A percentile compares a stretch with the other conserved stretches of the same genome.
These are phyloP conservation scores for Cryptococcus deneoformans DNA, from an alignment of 1,284 basidiomycete genomes.

Conservation along the genomic window DNA sequence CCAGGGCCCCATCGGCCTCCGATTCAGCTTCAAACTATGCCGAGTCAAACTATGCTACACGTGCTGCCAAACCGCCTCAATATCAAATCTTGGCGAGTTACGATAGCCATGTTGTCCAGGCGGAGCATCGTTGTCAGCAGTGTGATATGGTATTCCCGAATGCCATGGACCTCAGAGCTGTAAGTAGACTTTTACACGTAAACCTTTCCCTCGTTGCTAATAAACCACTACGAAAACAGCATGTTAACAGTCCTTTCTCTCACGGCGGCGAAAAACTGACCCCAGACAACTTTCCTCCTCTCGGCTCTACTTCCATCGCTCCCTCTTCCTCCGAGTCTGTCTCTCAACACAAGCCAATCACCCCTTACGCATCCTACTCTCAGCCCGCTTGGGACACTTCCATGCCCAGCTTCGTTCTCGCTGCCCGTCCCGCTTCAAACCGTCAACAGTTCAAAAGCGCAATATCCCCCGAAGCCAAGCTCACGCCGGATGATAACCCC, in stretches of 20 bases:
- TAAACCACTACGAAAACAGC: not conserved
- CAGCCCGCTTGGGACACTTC: constrained; percentile 3
- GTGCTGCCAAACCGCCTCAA: not conserved
- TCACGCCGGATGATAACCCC: not conserved
- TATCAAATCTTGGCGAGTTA: constrained; percentile 1
- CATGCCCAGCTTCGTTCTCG: constrained; percentile 2
- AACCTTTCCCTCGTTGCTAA: not conserved
- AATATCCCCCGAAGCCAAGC: not conserved
- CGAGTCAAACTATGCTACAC: no score
- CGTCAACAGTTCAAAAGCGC: not conserved
- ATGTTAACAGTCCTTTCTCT: not conserved
- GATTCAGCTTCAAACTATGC: no score
- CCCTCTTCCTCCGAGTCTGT: not conserved
- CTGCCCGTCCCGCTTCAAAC: not conserved
- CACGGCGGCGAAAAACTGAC: not conserved
- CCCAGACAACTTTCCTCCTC: constrained; percentile 9
- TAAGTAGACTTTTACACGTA: not conserved
- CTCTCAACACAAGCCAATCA: not conserved
- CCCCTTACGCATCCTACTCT: not conserved
- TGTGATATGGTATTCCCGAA: constrained; percentile 9
- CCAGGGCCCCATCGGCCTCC: no score
- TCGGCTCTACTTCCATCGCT: not conserved
- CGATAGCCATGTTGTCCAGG: constrained; percentile 5
- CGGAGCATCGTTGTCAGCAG: constrained; percentile 4
- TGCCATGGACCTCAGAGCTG: not conserved